phyloP scores from a whole-genome alignment of 768 basidiomycete genomes.

The Collybiopsis confluens region DNA sequence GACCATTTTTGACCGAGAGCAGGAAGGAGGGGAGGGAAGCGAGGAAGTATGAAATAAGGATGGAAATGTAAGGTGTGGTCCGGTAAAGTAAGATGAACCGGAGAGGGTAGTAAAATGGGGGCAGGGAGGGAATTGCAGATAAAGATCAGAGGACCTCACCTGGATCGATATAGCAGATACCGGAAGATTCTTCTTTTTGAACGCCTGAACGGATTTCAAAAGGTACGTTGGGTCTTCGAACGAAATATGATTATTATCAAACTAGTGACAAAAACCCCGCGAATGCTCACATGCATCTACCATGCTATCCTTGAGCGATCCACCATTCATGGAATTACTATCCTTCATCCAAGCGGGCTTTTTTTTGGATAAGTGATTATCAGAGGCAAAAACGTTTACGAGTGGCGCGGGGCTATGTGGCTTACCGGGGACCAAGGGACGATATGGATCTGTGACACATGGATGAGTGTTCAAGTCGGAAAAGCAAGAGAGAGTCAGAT shows the following conservation, averaged over 20 bases:
- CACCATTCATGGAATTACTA: slow-evolving; percentile 63
- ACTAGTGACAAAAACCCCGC: no score
- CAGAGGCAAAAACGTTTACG: background rate
- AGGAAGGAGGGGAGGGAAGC: no score
- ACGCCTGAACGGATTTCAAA: slow-evolving; percentile 70
- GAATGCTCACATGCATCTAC: slow-evolving; percentile 42
- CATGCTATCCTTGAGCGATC: slow-evolving; percentile 49
- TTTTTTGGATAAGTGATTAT: background rate
- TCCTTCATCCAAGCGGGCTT: slow-evolving; percentile 82
- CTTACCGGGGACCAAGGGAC: slow-evolving; percentile 75
- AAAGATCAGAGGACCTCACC: no score
- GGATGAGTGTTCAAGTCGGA: background rate
- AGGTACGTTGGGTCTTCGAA: slow-evolving; percentile 67
- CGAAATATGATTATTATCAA: no score
- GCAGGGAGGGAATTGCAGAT: no score
- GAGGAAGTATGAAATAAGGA: no score
- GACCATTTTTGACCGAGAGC: no score
- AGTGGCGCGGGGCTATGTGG: no score
- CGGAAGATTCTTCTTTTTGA: slow-evolving; percentile 52
- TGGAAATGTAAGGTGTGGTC: no score
- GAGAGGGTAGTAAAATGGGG: no score
- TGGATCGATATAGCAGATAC: slow-evolving; percentile 64
- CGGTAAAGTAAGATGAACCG: no score
- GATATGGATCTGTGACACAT: slow-evolving; percentile 43
- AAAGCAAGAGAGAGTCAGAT: background rate